Evolutionary conservation across 2,329 filamentous ascomycete species (phyloP), one percentile per base, ranked within the genome.

Genomic region (Acephala macrosclerotiorum): DNA sequence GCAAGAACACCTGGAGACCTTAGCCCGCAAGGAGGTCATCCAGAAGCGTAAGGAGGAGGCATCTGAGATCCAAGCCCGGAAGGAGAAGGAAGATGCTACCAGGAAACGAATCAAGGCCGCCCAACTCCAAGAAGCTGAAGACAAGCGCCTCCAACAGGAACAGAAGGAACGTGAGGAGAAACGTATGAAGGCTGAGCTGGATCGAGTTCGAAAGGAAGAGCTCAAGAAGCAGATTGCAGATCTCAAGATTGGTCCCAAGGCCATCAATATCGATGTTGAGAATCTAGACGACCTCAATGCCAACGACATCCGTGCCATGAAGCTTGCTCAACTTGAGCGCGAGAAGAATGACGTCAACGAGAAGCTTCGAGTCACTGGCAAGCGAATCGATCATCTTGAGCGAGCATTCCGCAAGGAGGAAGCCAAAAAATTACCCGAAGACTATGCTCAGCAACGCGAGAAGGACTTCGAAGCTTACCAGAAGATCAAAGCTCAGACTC

Each of bases 271-370:
- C 68, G 93, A 94, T 73, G 81, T 93, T 64, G 90, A 91, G 64
- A 89, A 97, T 74, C 84, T 97, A 63, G 91, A 96, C 68, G 92
- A 92, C 71, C 87, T 97, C 64, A 94, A 98, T 80, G 92, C 90
- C 79, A 94, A 93, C 79, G 90, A 91, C 70, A 92, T 99, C 73
- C 94, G 96, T 78, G 91, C 92, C 72, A 91, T 99, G 82, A 98
- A 98, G 85, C 87, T 99, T 65, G 91, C 93, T 67, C 95, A 97
- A 80, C 88, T 99, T 12, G 96, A 98, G 82, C 94, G 95, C 74
- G 96, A 98, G 85, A 99, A 98, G 90, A 97, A 95, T 76, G 94
- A 96, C 76, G 89, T 97, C 72, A 93, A 92, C 70, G 94, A 97
- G 81, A 93, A 92, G 78, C 88, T 98, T 61, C 91, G 94, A 74